These are phyloP conservation scores for Melanopsichium pennsylvanicum DNA, from an alignment of 1,284 basidiomycete species.

Conservation along the genomic window DNA sequence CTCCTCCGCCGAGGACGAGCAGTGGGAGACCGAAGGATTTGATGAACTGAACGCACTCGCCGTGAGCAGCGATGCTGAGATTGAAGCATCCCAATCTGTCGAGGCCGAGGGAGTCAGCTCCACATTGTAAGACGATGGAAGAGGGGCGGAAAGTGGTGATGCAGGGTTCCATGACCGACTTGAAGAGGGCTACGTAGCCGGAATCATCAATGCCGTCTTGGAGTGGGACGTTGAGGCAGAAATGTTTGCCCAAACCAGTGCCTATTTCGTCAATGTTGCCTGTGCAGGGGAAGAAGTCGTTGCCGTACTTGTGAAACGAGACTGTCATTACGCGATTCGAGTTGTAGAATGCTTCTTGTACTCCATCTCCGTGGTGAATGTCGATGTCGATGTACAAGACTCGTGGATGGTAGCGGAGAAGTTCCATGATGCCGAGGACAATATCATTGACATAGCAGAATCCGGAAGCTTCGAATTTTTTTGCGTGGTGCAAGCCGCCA, in stretches of 20 bases:
- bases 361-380: conserved; percentile 98
- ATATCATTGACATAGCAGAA: conserved; percentile 96
- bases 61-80: conserved; percentile 96
- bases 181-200: conserved; percentile 93
- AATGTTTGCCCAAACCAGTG: conserved; percentile 79
- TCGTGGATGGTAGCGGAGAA: conserved; percentile 73
- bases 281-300: conserved; percentile 81
- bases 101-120: conserved; percentile 92
- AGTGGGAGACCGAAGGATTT: conserved; percentile 89
- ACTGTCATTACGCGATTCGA: conserved; percentile 97
- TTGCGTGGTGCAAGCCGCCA: conserved; percentile 95
- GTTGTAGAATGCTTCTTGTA: conserved; percentile 98
- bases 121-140: conserved; percentile 94
- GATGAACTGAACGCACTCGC: conserved; percentile 96
- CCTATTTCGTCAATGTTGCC: conserved; percentile 64
- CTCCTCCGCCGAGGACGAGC: conserved; percentile 90
- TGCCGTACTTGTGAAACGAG: conserved; percentile 98
- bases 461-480: conserved; percentile 93
- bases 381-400: conserved; percentile 98
- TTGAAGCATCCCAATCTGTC: conserved; percentile 97
- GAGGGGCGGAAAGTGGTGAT: conserved; percentile 88
- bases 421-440: conserved; percentile 61
- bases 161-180: conserved; percentile 92
- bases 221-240: conserved; percentile 92
- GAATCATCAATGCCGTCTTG: conserved; percentile 97